Evolutionary conservation across 208 protist species (phyloP), one percentile per base, ranked within the genome.

Genomic region (Spongospora subterranea): DNA sequence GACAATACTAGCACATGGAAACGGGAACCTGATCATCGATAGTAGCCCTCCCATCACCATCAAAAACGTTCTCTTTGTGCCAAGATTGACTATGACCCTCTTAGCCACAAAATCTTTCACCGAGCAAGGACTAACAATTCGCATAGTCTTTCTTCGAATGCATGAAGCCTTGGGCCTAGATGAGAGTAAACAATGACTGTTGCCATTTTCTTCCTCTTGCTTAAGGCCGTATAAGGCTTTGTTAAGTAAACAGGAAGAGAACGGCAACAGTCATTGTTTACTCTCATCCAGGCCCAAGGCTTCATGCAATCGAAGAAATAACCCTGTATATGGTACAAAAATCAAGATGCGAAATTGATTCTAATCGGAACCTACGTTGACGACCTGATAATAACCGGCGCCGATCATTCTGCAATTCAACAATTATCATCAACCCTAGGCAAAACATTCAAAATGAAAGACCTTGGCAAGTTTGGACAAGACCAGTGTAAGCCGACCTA

Each of bases 161-260:
- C 50, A 29, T 60, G 50, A 29, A 60, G 6, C 50, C 50, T 60
- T 60, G 50, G 24, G 6, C 6, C 24, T 60, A 29, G 24, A 60
- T 60, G 50, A 60, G 50, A 60, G 50, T 29, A 24, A 60, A 60
- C 13, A 82, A 82, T 82, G 71, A 45, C 17, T 45, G 71, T 35
- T 82, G 71, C 71, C 71, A 82, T 82, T 6, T 17, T 35, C 71
- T 35, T 13, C 71, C 40, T 82, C 17, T n/a, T n/a, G 6, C 17
- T n/a, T 82, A n/a, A n/a, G n/a, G n/a, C n/a, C n/a, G n/a, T n/a
- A n/a, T n/a, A n/a, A n/a, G n/a, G n/a, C n/a, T n/a, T n/a, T n/a
- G n/a, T 82, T 17, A 82, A 82, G 71, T n/a, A 82, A n/a, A n/a
- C 71, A 82, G 40, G 71, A 13, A 35, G 71, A 35, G n/a, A 6